A percentile compares a stretch with the other conserved stretches of the same genome.
phyloP scores from a whole-genome alignment of 164 flowering plant species.

The Kalanchoe fedtschenkoi region DNA sequence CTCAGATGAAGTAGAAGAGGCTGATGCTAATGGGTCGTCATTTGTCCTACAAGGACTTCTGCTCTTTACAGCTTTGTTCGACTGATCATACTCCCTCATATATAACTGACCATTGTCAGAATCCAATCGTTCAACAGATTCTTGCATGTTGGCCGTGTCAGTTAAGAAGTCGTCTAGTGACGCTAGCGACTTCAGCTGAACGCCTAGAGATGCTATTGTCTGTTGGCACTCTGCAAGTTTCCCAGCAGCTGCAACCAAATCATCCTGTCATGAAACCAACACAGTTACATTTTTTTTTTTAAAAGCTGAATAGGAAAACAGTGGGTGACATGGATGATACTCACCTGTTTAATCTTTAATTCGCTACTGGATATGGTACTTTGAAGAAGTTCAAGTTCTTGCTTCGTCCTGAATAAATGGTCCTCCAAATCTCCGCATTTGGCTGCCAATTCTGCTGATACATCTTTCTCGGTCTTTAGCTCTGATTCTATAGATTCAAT shows the following conservation, averaged over 20 bases:
- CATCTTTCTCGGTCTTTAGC: constrained; percentile 36
- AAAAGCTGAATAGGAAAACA: background rate
- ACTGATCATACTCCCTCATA: constrained; percentile 15
- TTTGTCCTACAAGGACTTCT: constrained; percentile 16
- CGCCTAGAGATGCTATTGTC: constrained; percentile 29
- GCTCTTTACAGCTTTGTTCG: constrained; percentile 13
- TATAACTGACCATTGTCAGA: constrained; percentile 25
- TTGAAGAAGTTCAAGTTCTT: constrained; percentile 28
- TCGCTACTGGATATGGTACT: constrained; percentile 26
- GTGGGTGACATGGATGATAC: background rate
- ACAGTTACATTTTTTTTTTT: background rate
- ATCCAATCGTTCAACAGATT: constrained; percentile 23
- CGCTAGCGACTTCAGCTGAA: constrained; percentile 28
- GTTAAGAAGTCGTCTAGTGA: constrained; percentile 33
- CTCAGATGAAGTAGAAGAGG: constrained; percentile 24
- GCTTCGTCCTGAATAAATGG: constrained; percentile 30
- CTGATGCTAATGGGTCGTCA: constrained; percentile 27
- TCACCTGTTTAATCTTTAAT: constrained; percentile 19
- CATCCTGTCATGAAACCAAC: constrained; percentile 20
- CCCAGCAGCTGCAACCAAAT: constrained; percentile 27
- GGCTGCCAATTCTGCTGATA: constrained; percentile 24
- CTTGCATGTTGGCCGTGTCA: constrained; percentile 34
- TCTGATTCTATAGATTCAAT: constrained; percentile 38
- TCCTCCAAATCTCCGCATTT: constrained; percentile 48
- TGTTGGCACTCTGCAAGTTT: constrained; percentile 36